phyloP scores from a whole-genome alignment of 805 yeast genomes.

The Ogataea degrootiae region DNA sequence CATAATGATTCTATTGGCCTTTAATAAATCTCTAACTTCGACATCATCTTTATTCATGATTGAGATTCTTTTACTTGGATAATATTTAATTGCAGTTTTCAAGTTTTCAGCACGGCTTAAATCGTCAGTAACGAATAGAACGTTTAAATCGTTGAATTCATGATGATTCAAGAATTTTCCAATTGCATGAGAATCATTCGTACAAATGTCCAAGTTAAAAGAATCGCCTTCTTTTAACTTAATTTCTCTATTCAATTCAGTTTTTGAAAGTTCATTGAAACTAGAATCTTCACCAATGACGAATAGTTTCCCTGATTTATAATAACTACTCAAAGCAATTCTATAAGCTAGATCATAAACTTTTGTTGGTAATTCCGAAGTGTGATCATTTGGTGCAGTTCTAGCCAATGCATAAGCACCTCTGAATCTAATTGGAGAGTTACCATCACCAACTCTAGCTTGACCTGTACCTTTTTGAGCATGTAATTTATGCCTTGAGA shows the following conservation, averaged over 20 bases:
- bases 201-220: constrained; percentile 23
- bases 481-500: constrained; percentile 72
- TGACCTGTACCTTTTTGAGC: constrained; percentile 94
- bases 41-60: constrained; percentile 72
- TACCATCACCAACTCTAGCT: constrained; percentile 95
- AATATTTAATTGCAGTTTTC: constrained; percentile 49
- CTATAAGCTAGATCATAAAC: constrained; percentile 73
- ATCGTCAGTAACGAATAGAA: constrained; percentile 65
- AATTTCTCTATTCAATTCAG: constrained; percentile 2
- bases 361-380: constrained; percentile 70
- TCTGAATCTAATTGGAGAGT: constrained; percentile 85
- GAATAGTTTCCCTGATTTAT: constrained; percentile 65
- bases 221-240: constrained; percentile 23
- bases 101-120: constrained; percentile 44
- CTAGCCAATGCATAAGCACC: constrained; percentile 90
- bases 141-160: constrained; percentile 43
- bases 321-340: constrained; percentile 77
- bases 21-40: constrained; percentile 77
- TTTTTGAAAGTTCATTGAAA: constrained; percentile 8
- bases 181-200: constrained; percentile 28
- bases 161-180: constrained; percentile 41
- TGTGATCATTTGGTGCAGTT: constrained; percentile 84
- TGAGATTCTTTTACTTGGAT: constrained; percentile 48
- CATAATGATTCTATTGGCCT: constrained; percentile 69
- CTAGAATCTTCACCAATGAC: constrained; percentile 53